A percentile compares a stretch with the other conserved stretches of the same genome.
These are phyloP conservation scores for Lathyrus tuberosus DNA, from an alignment of 306 rosid species.

Conservation along the genomic window DNA sequence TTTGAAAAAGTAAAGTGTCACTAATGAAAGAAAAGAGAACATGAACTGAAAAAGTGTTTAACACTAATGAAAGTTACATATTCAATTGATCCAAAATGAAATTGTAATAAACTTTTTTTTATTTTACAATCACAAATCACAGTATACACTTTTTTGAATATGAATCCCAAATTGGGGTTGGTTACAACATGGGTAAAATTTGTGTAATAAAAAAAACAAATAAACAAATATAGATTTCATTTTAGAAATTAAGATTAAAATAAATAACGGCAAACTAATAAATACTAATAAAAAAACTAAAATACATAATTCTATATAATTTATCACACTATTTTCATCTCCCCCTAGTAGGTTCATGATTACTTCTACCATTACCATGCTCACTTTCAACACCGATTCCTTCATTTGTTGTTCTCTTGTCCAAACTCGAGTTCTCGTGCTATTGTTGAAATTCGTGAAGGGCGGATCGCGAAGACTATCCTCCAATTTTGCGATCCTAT, in stretches of 20 bases:
- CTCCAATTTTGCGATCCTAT: slow-evolving; percentile 65
- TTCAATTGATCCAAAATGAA: background rate
- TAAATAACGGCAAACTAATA: slow-evolving; percentile 38
- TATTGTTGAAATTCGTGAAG: slow-evolving; percentile 49
- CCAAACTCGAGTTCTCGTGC: slow-evolving; percentile 49
- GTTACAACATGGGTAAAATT: slow-evolving; percentile 34
- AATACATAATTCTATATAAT: slow-evolving; percentile 47
- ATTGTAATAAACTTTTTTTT: slow-evolving; percentile 40
- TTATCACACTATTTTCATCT: slow-evolving; percentile 51
- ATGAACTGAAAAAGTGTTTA: background rate
- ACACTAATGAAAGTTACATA: background rate
- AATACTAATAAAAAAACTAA: slow-evolving; percentile 21
- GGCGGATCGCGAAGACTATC: slow-evolving; percentile 57
- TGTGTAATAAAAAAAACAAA: slow-evolving; percentile 37
- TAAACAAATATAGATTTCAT: slow-evolving; percentile 15
- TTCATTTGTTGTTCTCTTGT: slow-evolving; percentile 50
- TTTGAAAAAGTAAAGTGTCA: slow-evolving; percentile 13
- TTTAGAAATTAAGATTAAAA: slow-evolving; percentile 35
- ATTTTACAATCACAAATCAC: slow-evolving; percentile 44
- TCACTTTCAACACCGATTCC: slow-evolving; percentile 59
- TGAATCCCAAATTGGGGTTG: slow-evolving; percentile 47
- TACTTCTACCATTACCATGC: slow-evolving; percentile 53
- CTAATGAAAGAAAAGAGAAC: slow-evolving; percentile 20
- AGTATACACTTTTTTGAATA: slow-evolving; percentile 43
- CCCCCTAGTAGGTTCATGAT: slow-evolving; percentile 57